phyloP scores from a whole-genome alignment of 2,329 filamentous ascomycete genomes.

The Colletotrichum liriopes region DNA sequence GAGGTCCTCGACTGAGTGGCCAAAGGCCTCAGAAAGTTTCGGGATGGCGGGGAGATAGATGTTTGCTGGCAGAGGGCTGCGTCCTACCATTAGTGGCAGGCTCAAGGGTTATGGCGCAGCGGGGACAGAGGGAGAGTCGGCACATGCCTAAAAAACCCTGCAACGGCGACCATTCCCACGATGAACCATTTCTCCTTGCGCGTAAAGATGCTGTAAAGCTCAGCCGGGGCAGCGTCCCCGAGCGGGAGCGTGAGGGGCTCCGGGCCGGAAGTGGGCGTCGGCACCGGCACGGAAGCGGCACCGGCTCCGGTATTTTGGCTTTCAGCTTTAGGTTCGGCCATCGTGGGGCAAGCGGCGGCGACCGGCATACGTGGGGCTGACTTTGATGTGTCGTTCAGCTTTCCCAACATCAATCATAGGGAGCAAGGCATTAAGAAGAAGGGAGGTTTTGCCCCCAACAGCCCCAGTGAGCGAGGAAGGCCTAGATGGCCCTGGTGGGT shows the following conservation, averaged over 20 bases:
- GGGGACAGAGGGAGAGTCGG: neutral
- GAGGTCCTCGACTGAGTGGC: slow-evolving; percentile 49
- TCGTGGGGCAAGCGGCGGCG: neutral
- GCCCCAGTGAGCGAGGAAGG: neutral
- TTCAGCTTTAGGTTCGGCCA: slow-evolving; percentile 27
- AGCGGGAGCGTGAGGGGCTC: slow-evolving; percentile 33
- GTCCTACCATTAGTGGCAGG: neutral
- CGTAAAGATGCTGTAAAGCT: slow-evolving; percentile 47
- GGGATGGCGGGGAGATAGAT: slow-evolving; percentile 55
- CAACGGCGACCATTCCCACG: slow-evolving; percentile 47
- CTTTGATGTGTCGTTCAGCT: neutral
- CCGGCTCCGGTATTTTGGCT: slow-evolving; percentile 11
- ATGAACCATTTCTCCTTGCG: slow-evolving; percentile 49
- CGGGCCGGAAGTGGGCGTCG: neutral
- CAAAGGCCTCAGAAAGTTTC: slow-evolving; percentile 48
- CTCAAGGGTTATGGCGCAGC: neutral
- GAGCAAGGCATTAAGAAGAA: neutral
- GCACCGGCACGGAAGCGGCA: neutral
- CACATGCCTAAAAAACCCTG: slow-evolving; percentile 46
- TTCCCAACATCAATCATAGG: neutral
- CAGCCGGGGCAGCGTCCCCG: neutral
- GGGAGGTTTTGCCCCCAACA: no score
- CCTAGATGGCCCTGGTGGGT: no score
- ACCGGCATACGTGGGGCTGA: neutral
- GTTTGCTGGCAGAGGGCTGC: slow-evolving; percentile 53